Evolutionary conservation across 1,139 yeast genomes (phyloP), one percentile per base, ranked within the genome.

Genomic region (Candida dubliniensis): DNA sequence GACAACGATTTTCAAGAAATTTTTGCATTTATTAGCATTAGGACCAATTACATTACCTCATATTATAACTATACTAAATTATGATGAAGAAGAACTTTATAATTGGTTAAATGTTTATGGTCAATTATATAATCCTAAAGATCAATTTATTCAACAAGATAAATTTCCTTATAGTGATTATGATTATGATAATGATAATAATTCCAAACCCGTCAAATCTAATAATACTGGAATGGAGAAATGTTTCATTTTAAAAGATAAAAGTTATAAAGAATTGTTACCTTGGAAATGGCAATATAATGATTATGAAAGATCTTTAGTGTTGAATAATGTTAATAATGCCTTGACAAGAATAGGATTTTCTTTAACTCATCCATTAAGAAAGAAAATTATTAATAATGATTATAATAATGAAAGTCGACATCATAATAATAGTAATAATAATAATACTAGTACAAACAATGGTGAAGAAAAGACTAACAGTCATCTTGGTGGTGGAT

Each of bases 301-400:
- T 12, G 56, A 52, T n/a, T 56, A 57, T 32, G 77, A 74, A 52
- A 59, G 74, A 36, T 49, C 49, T 4, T 51, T 66, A 40, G 60
- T 74, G 30, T 53, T 69, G 26, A 57, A 62, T 32, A 73, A 71
- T 49, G 60, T 66, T 40, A 62, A 70, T 50, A 61, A 64, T 45
- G 76, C 76, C 9, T 63, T 74, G 49, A 71, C 74, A 18, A 55
- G 79, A 40, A 56, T 71, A 37, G 79, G 78, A 27, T 74, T 60
- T 47, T 69, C 69, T 54, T 74, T 67, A 36, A 70, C 77, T 11
- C 77, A 74, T 53, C 78, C 79, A 6, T 58, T 73, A 43, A 56
- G 79, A 35, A 65, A 59, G 45, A 69, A 67, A 47, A 63, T 73
- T 40, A 58, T 59, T 40, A 50, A 49, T n/a, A 40, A 34, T 23